Percentiles rank a stretch among this genome's conserved stretches.
Evolutionary conservation across 1,284 basidiomycete species (phyloP).

Genomic region (Ceratobasidium sp.): DNA sequence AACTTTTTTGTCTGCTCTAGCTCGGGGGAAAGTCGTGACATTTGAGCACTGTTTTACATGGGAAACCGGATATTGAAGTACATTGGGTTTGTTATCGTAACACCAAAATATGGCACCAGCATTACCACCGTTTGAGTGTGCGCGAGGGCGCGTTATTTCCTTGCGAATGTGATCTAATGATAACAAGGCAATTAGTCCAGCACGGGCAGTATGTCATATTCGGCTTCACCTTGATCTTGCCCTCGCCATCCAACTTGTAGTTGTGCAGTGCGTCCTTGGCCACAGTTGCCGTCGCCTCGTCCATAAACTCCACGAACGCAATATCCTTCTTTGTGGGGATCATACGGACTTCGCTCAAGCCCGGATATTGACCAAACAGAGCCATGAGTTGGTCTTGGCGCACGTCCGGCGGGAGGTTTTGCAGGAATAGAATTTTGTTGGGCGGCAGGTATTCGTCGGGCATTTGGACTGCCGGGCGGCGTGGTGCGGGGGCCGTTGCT

Average conservation of each 20-base stretch:
- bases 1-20: not conserved
- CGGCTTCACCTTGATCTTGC: conserved; percentile 89
- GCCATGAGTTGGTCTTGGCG: conserved; percentile 90
- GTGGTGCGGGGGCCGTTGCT: conserved; percentile 72
- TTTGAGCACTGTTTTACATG: conserved; percentile 34
- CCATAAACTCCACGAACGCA: conserved; percentile 94
- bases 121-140: conserved; percentile 33
- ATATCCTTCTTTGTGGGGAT: conserved; percentile 96
- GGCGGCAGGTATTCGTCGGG: conserved; percentile 99
- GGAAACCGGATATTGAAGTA: not conserved
- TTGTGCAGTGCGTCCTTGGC: conserved; percentile 97
- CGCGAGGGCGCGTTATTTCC: conserved; percentile 60
- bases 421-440: conserved; percentile 98
- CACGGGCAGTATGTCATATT: not conserved
- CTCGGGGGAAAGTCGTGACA: too few relatives aligned
- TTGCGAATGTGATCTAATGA: conserved; percentile 70
- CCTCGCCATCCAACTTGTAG: conserved; percentile 94
- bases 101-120: conserved; percentile 2
- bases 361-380: conserved; percentile 93
- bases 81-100: conserved; percentile 37
- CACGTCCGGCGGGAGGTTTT: conserved; percentile 91
- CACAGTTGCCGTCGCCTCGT: conserved; percentile 88
- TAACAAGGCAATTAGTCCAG: conserved; percentile 40
- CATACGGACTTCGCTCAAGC: conserved; percentile 94
- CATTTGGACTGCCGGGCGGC: conserved; percentile 90